Evolutionary conservation across 176 grass and related monocot species (phyloP).

Genomic region (Avena sativa): DNA sequence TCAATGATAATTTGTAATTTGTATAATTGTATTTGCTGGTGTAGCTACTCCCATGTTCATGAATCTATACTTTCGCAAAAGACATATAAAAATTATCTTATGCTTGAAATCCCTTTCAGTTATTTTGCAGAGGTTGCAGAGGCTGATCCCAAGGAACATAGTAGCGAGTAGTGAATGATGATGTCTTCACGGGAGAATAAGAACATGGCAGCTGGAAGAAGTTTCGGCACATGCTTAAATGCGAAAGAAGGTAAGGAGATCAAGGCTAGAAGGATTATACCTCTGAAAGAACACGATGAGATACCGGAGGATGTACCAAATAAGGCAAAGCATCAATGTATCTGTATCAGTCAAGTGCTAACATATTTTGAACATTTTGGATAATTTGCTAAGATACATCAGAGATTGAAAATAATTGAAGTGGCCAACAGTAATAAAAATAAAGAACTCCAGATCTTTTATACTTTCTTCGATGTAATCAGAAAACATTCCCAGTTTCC

Average conservation of each 20-base stretch:
- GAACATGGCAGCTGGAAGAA: no score
- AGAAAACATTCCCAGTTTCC: not conserved
- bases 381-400: constrained; percentile 17
- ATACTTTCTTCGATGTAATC: not conserved
- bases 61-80: constrained; percentile 1
- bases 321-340: constrained; percentile 59
- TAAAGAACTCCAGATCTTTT: constrained; percentile 12
- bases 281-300: constrained; percentile 60
- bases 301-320: constrained; percentile 67
- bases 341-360: constrained; percentile 55
- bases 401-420: constrained; percentile 2
- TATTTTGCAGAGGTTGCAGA: not conserved
- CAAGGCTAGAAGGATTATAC: constrained; percentile 36
- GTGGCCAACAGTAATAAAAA: no score
- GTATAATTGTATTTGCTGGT: constrained; percentile 8
- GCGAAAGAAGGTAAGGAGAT: not conserved
- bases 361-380: constrained; percentile 21
- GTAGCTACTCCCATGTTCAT: constrained; percentile 17
- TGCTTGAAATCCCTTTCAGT: not conserved
- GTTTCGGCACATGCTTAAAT: no score
- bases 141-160: not conserved
- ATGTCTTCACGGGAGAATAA: no score
- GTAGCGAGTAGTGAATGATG: not conserved
- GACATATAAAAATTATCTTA: not conserved
- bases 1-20: constrained; percentile 16